Evolutionary conservation across 2,329 filamentous ascomycete species (phyloP).

Genomic region (Xylariaceae sp.): DNA sequence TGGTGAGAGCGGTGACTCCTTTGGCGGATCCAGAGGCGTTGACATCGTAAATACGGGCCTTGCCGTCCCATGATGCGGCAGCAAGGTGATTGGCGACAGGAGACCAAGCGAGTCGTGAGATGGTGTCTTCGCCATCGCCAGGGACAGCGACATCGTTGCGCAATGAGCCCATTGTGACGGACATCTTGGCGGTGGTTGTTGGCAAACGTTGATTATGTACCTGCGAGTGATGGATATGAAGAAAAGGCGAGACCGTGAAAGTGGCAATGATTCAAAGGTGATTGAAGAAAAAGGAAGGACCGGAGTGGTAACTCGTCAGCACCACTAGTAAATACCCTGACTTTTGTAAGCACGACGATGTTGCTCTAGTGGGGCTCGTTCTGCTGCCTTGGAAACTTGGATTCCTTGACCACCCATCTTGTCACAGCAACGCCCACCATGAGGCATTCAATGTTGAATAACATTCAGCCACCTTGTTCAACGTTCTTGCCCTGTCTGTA

Average conservation of each 20-base stretch:
- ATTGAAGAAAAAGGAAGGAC: background rate
- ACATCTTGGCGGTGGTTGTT: background rate
- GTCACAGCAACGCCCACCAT: too few species aligned
- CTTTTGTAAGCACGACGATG: too few species aligned
- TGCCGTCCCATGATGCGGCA: conserved; percentile 36
- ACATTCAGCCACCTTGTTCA: too few species aligned
- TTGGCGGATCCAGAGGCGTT: conserved; percentile 20
- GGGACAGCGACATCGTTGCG: conserved; percentile 26
- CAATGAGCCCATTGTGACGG: conserved; percentile 1
- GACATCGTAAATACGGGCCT: conserved; percentile 36
- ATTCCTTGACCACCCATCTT: too few species aligned
- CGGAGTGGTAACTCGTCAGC: background rate
- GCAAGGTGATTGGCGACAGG: conserved; percentile 33
- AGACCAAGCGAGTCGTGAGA: conserved; percentile 37
- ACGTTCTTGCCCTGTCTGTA: too few species aligned
- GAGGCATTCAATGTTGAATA: too few species aligned
- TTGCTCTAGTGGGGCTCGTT: too few species aligned
- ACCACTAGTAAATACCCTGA: too few species aligned
- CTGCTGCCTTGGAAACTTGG: too few species aligned
- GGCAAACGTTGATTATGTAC: background rate
- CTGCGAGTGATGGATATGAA: too few species aligned
- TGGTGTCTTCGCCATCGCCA: conserved; percentile 32
- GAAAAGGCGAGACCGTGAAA: background rate
- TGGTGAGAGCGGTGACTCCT: conserved; percentile 23
- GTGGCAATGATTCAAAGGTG: background rate